A percentile compares a stretch with the other conserved stretches of the same genome.
Evolutionary conservation across 2,329 filamentous ascomycete genomes (phyloP).

Genomic region (Cytospora paraplurivora): DNA sequence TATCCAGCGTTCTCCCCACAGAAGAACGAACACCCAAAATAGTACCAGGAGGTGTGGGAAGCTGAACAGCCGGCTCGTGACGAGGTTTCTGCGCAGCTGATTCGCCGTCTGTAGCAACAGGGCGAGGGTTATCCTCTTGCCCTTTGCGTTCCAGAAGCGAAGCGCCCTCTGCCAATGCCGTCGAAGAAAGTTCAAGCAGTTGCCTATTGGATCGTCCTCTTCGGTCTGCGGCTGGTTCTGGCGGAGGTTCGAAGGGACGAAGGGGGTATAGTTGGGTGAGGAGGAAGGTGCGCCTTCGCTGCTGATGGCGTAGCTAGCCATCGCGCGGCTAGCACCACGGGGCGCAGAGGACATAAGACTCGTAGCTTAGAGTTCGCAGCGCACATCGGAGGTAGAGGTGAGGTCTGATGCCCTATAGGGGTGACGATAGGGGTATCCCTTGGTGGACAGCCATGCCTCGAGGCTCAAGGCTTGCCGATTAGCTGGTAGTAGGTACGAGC

Average conservation of each 20-base stretch:
- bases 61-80: slow-evolving; percentile 55
- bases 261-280: slow-evolving; percentile 20
- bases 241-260: slow-evolving; percentile 25
- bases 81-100: slow-evolving; percentile 50
- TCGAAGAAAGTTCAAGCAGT: slow-evolving; percentile 37
- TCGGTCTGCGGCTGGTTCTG: slow-evolving; percentile 31
- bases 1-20: slow-evolving; percentile 82
- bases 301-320: slow-evolving; percentile 28
- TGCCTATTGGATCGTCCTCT: slow-evolving; percentile 40
- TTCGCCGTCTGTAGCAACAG: slow-evolving; percentile 36
- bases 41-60: slow-evolving; percentile 68
- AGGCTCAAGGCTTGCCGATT: slow-evolving; percentile 3
- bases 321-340: slow-evolving; percentile 21
- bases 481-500: neutral
- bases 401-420: slow-evolving; percentile 9
- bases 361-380: neutral
- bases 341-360: neutral
- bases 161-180: slow-evolving; percentile 39
- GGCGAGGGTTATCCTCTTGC: slow-evolving; percentile 40
- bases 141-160: slow-evolving; percentile 47
- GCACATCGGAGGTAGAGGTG: neutral
- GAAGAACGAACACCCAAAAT: slow-evolving; percentile 75
- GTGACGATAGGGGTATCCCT: slow-evolving; percentile 15
- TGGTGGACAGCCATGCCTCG: slow-evolving; percentile 27
- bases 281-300: slow-evolving; percentile 23